Evolutionary conservation across 2,329 filamentous ascomycete genomes (phyloP).

Genomic region (Trichoderma endophyticum): DNA sequence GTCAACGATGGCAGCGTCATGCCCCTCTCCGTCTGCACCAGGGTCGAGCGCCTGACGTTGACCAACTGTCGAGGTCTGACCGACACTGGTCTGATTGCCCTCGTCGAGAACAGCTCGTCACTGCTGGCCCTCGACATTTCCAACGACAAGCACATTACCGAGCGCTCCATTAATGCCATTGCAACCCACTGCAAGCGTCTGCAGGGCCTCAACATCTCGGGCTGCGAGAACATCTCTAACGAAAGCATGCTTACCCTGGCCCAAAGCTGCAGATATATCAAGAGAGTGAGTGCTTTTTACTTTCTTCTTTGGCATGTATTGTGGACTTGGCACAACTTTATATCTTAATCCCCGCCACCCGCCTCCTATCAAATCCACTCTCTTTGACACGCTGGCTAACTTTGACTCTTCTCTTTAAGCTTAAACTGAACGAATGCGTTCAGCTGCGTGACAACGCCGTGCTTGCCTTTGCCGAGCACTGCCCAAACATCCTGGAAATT

Average conservation of each 20-base stretch:
- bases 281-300: slow-evolving; percentile 61
- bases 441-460: slow-evolving; percentile 81
- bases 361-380: neutral
- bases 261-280: slow-evolving; percentile 78
- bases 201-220: slow-evolving; percentile 90
- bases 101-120: slow-evolving; percentile 75
- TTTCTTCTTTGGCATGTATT: neutral
- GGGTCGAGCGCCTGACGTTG: slow-evolving; percentile 87
- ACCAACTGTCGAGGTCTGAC: slow-evolving; percentile 85
- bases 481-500: slow-evolving; percentile 91
- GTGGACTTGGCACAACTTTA: neutral
- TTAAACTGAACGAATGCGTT: slow-evolving; percentile 92
- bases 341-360: neutral
- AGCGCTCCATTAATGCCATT: slow-evolving; percentile 72
- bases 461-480: slow-evolving; percentile 80
- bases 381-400: neutral
- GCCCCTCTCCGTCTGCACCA: slow-evolving; percentile 79
- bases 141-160: slow-evolving; percentile 77
- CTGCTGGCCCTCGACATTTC: slow-evolving; percentile 90
- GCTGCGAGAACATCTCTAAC: slow-evolving; percentile 79
- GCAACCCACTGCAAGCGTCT: slow-evolving; percentile 78
- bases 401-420: slow-evolving; percentile 42
- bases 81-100: slow-evolving; percentile 74
- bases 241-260: slow-evolving; percentile 80
- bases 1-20: slow-evolving; percentile 88